phyloP scores from a whole-genome alignment of 306 rosid genomes.

The Alnus glutinosa region DNA sequence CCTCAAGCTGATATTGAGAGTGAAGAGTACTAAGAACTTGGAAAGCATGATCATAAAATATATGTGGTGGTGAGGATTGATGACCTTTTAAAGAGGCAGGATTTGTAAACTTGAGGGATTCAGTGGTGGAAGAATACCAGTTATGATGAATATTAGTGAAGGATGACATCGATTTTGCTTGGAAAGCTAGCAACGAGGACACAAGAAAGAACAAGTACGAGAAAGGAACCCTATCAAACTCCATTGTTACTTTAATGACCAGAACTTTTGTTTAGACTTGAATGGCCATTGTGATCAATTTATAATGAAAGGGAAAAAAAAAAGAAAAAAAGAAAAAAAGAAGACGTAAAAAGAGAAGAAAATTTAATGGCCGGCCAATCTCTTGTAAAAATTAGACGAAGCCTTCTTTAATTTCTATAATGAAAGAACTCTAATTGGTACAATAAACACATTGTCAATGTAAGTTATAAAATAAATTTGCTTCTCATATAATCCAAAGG shows the following conservation, averaged over 20 bases:
- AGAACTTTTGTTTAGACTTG: background rate
- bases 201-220: background rate
- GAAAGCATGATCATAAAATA: conserved; percentile 27
- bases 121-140: conserved; percentile 30
- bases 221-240: background rate
- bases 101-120: conserved; percentile 31
- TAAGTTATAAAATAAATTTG: no score
- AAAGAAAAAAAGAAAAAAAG: no score
- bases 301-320: background rate
- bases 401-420: no score
- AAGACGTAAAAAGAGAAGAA: no score
- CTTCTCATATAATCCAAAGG: no score
- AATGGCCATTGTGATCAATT: background rate
- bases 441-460: no score
- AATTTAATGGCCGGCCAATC: no score
- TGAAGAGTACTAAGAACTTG: conserved; percentile 35
- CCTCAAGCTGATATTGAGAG: conserved; percentile 29
- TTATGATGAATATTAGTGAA: conserved; percentile 20
- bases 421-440: no score
- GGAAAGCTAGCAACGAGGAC: conserved; percentile 13
- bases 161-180: background rate
- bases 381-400: no score
- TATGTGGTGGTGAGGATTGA: conserved; percentile 1
- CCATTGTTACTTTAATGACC: background rate
- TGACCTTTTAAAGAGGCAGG: background rate